These are phyloP conservation scores for Dryadomyces quercus-mongolicae DNA, from an alignment of 2,329 filamentous ascomycete genomes.

Conservation along the genomic window DNA sequence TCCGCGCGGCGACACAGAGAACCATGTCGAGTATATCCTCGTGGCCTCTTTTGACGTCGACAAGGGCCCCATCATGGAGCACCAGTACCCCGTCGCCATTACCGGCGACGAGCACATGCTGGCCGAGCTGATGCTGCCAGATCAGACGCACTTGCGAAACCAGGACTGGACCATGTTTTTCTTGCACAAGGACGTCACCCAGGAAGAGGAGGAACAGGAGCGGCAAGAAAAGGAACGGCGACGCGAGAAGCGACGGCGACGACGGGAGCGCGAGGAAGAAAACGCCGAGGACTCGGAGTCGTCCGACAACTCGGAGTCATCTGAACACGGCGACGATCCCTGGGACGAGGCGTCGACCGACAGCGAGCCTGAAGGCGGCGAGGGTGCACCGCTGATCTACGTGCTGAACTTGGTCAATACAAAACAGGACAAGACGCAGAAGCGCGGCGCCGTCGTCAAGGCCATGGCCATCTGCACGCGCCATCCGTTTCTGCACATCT, in stretches of 20 bases:
- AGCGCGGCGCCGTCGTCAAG: conserved; percentile 89
- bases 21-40: conserved; percentile 97
- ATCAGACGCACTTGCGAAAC: conserved; percentile 86
- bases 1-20: conserved; percentile 61
- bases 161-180: conserved; percentile 99
- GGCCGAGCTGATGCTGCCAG: conserved; percentile 94
- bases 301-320: too few species aligned
- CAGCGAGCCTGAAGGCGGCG: conserved; percentile 55
- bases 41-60: conserved; percentile 98
- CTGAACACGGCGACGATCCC: conserved; percentile 22
- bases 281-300: conserved; percentile 25
- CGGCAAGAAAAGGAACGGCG: conserved; percentile 42
- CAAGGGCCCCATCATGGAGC: conserved; percentile 92
- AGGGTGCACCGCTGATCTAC: conserved; percentile 89
- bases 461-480: conserved; percentile 98
- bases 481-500: conserved; percentile 96
- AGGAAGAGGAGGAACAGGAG: conserved; percentile 69
- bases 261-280: conserved; percentile 30
- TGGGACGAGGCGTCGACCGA: conserved; percentile 37
- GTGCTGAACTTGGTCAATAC: conserved; percentile 97
- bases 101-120: conserved; percentile 97
- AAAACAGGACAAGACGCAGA: conserved; percentile 86
- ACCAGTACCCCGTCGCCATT: conserved; percentile 90
- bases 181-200: conserved; percentile 83
- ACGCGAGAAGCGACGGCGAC: conserved; percentile 34